These are phyloP conservation scores for Astrocystis sublimbata DNA, from an alignment of 495 filamentous ascomycete species.

Conservation along the genomic window DNA sequence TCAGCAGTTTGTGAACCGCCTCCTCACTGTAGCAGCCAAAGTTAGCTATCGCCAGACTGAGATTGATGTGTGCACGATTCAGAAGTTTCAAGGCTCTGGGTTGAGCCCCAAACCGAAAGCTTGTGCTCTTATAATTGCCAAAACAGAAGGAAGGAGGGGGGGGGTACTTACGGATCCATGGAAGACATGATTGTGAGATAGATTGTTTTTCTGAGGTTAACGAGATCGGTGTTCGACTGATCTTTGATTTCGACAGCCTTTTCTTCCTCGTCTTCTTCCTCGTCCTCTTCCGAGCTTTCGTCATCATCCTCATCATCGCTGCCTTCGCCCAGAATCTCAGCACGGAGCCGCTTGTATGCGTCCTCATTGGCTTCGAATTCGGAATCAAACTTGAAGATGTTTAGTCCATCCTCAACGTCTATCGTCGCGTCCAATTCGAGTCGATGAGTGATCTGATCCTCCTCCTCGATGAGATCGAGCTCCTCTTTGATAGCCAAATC, in stretches of 20 bases:
- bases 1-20: slow-evolving; percentile 92
- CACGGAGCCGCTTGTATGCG: slow-evolving; percentile 83
- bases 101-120: too few relatives aligned
- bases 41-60: too few relatives aligned
- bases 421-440: slow-evolving; percentile 77
- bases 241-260: slow-evolving; percentile 92
- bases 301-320: slow-evolving; percentile 73
- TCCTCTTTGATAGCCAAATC: slow-evolving; percentile 89
- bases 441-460: slow-evolving; percentile 93
- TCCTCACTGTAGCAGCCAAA: too few relatives aligned
- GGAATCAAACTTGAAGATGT: slow-evolving; percentile 92
- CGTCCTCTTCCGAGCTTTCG: slow-evolving; percentile 81
- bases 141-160: too few relatives aligned
- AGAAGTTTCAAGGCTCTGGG: too few relatives aligned
- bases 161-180: slow-evolving; percentile 83
- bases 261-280: slow-evolving; percentile 67
- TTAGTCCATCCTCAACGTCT: slow-evolving; percentile 78
- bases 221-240: slow-evolving; percentile 91
- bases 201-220: slow-evolving; percentile 89
- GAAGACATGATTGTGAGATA: slow-evolving; percentile 97
- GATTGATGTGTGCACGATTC: too few relatives aligned
- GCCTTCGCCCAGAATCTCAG: slow-evolving; percentile 90
- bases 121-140: too few relatives aligned
- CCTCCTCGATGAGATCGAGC: slow-evolving; percentile 92
- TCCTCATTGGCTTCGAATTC: slow-evolving; percentile 90